phyloP scores from a whole-genome alignment of 495 filamentous ascomycete genomes.

The Corynascus novoguineensis region DNA sequence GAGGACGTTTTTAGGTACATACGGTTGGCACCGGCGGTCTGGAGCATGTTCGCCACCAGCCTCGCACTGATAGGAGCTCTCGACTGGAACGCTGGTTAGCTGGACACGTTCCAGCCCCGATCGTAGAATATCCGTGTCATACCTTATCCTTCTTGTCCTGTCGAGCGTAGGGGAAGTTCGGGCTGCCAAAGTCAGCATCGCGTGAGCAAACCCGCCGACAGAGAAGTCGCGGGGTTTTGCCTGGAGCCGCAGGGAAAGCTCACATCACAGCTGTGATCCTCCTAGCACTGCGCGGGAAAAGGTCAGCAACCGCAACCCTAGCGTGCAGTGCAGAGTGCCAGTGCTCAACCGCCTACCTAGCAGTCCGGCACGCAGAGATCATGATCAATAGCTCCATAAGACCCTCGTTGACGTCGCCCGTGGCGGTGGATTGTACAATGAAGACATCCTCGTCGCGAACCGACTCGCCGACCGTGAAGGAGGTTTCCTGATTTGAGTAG shows the following conservation, averaged over 20 bases:
- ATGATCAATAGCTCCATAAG: conserved; percentile 99
- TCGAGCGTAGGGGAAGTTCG: conserved; percentile 97
- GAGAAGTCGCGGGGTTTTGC: neutral
- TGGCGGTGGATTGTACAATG: conserved; percentile 91
- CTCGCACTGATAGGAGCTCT: conserved; percentile 86
- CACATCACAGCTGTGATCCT: conserved; percentile 37
- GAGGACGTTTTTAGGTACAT: conserved; percentile 16
- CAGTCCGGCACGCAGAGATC: conserved; percentile 98
- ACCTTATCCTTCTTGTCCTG: conserved; percentile 98
- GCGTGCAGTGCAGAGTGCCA: neutral
- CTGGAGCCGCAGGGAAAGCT: conserved; percentile 1
- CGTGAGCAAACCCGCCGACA: neutral
- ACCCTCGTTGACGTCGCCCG: conserved; percentile 96
- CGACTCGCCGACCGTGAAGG: conserved; percentile 92
- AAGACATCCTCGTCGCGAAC: conserved; percentile 98
- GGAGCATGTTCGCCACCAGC: conserved; percentile 95
- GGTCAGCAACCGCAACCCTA: conserved; percentile 20
- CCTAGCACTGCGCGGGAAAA: conserved; percentile 25
- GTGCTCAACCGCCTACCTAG: conserved; percentile 33
- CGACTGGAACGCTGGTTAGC: conserved; percentile 17
- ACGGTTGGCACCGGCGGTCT: conserved; percentile 84
- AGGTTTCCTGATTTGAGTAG: conserved; percentile 97
- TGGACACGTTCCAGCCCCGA: too few species aligned
- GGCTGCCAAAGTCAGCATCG: conserved; percentile 82
- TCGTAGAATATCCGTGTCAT: neutral